Base-by-base conservation (phyloP, 495 filamentous ascomycete genomes). In the Astrothelium macrocarpum region DNA sequence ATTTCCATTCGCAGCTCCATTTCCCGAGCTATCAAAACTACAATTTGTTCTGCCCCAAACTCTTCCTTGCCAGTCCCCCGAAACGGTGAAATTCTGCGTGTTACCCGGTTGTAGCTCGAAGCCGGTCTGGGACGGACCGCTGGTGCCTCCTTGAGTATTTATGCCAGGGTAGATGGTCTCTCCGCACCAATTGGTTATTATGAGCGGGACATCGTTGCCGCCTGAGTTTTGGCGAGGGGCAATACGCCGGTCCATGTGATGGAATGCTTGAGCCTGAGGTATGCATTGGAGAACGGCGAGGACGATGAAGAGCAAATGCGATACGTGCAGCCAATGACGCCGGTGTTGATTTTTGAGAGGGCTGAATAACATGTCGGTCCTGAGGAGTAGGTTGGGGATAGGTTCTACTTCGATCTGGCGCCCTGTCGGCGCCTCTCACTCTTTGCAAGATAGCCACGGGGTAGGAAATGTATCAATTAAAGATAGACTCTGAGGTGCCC, bases 21-120 rank as follows among this genome's bases (percentile, higher is more conserved):
- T 83, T 2, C 84, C 85, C 26, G 78, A 78, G 26, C 72, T 73
- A 71, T 83, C 83, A 71, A 89, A 89, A 46, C 80, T 88, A 77
- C 89, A 93, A 72, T 93, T 92, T 26, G 89, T 91, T 59, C 89
- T 77, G 23, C 85, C 89, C 89, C 89, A 92, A 16, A 93, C 77
- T 45, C 90, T 82, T 4, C 89, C 89, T 66, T 88, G 83, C 90
- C 89, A 93, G 66, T 88, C 82, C 26, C 77, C 76, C 59, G 80
- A 79, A 53, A 93, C 86, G 23, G 74, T 82, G 53, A 88, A 72
- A 49, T 75, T 74, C 59, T 62, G 78, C 29, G 75, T 80, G 14
- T 75, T 66, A 29, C 81, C 79, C 25, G 85, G 69, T 1, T 68
- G 64, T 32, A 90, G 79, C 67, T 82, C 76, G 66, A 90, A 92